Evolutionary conservation across 139 green algal species (phyloP), one percentile per base, ranked within the genome.

Genomic region (Coelastrella sp.): DNA sequence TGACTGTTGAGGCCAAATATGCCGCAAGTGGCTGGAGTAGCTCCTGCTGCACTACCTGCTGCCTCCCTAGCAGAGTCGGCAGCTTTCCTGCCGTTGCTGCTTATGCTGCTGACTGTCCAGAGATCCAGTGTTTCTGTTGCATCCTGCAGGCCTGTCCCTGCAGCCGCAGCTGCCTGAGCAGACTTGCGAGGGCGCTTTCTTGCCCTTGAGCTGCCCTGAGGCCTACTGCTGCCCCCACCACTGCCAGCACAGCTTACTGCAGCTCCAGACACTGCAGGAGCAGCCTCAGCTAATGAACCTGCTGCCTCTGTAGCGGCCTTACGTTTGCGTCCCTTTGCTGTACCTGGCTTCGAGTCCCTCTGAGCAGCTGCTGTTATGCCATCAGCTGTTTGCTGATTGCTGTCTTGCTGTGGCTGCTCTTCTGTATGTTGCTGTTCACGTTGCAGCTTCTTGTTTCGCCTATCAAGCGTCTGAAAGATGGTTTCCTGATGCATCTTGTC

Each of bases 401-500:
- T 66, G 20, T n/a, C 80, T 66, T 75, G 22, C 80, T 7, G n/a
- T 54, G 59, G 20, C 80, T 86, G 81, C 81, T 61, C 8, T 11
- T 56, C 81, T 20, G 8, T 59, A 14, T 79, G 32, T 54, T 88
- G 82, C 61, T 76, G 61, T 65, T 79, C 4, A 10, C 32, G 23
- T 73, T 88, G 61, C 4, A 73, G 80, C 81, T 86, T 23, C 82
- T 56, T 78, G 64, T 65, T 77, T 14, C 22, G 14, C 13, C 82
- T 71, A 5, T 47, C 23, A 7, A 88, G 82, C 4, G 47, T 78
- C 8, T 78, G 32, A 19, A 78, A 19, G 14, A 88, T 47, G n/a
- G 82, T 88, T 7, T 54, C 65, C 19, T 88, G 82, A 47, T 88
- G 58, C 82, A 88, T 61, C 5, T 32, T 71, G 7, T 61, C 57